Evolutionary conservation across 768 basidiomycete genomes (phyloP).

Genomic region (Clitopilus passeckerianus): DNA sequence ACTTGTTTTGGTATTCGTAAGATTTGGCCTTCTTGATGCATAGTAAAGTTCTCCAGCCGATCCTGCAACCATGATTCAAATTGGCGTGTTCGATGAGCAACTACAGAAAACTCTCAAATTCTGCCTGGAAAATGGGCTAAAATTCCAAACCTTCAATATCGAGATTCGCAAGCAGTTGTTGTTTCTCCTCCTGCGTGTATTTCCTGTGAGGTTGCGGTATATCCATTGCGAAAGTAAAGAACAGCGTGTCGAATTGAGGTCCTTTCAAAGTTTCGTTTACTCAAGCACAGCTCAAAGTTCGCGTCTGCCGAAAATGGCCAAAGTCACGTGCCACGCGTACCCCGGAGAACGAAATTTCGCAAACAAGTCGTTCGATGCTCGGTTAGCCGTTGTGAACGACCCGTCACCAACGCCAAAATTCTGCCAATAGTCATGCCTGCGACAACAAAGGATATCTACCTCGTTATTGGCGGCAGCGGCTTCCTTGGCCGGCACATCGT

Average conservation of each 20-base stretch:
- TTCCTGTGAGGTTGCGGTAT: slow-evolving; percentile 22
- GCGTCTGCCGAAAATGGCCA: slow-evolving; percentile 14
- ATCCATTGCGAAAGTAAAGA: slow-evolving; percentile 18
- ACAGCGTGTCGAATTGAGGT: slow-evolving; percentile 4
- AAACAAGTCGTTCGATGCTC: slow-evolving; percentile 19
- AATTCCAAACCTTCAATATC: slow-evolving; percentile 66
- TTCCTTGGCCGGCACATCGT: slow-evolving; percentile 92
- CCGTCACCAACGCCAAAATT: slow-evolving; percentile 1
- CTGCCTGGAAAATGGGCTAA: neutral
- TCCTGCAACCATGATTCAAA: slow-evolving; percentile 73
- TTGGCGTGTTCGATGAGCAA: slow-evolving; percentile 69
- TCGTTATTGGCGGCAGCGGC: slow-evolving; percentile 93
- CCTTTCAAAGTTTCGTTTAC: neutral
- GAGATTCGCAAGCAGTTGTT: slow-evolving; percentile 70
- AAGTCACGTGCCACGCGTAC: slow-evolving; percentile 37
- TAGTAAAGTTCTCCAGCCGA: slow-evolving; percentile 67
- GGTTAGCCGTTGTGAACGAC: neutral
- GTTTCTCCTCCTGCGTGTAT: slow-evolving; percentile 65
- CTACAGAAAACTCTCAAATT: slow-evolving; percentile 27
- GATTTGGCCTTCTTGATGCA: slow-evolving; percentile 72
- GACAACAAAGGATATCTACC: slow-evolving; percentile 57
- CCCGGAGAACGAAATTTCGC: slow-evolving; percentile 3
- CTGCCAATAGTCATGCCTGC: slow-evolving; percentile 4
- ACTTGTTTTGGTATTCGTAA: slow-evolving; percentile 73
- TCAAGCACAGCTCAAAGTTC: slow-evolving; percentile 5